Base-by-base conservation (phyloP, 768 basidiomycete genomes). In the Nidula microcarpa region DNA sequence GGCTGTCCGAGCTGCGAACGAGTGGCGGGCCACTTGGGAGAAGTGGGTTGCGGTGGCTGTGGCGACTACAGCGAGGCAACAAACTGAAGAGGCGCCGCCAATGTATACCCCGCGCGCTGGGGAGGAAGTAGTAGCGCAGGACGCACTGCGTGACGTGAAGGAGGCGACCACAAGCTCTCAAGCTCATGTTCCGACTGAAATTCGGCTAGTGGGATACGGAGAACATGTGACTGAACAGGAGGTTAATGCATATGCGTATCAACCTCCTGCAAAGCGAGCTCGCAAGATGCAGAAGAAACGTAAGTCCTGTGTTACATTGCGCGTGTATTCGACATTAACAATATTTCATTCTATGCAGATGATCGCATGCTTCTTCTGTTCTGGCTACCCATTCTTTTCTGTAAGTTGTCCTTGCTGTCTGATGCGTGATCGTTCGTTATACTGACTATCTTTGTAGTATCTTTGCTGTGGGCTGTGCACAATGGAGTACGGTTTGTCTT, bases 331-430 rank as follows among this genome's bases (percentile, higher is more conserved):
- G 23, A 23, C 23, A 23, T 23, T 23, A 4, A 23, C 23, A 23
- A 23, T 23, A 23, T 23, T 23, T 23, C 23, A 23, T 23, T 23
- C 23, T 23, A 23, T 23, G 23, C 23, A 91, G 89, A 87, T 69
- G 91, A 94, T 65, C 85, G 84, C 41, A 94, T 94, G 91, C 79
- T 94, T 45, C 62, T 90, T 35, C 64, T 87, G 41, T 94, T 94
- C 74, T 94, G 91, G 91, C 75, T 94, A 60, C 91, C 91, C 14
- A 89, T 93, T 62, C 74, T 94, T 7, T 67, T 92, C 54, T 68
- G 90, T 93, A 60, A 73, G 89, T 83, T 8, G 7, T 23, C 4
- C 43, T 48, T 43, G 34, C 16, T 60, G 32, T 39, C 34, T 61
- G 35, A 6, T 41, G 16, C 18, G 34, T 35, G 51, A 16, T 35